A percentile compares a stretch with the other conserved stretches of the same genome.
Evolutionary conservation across 1,139 yeast genomes (phyloP).

Genomic region (Yamadazyma atlantica): DNA sequence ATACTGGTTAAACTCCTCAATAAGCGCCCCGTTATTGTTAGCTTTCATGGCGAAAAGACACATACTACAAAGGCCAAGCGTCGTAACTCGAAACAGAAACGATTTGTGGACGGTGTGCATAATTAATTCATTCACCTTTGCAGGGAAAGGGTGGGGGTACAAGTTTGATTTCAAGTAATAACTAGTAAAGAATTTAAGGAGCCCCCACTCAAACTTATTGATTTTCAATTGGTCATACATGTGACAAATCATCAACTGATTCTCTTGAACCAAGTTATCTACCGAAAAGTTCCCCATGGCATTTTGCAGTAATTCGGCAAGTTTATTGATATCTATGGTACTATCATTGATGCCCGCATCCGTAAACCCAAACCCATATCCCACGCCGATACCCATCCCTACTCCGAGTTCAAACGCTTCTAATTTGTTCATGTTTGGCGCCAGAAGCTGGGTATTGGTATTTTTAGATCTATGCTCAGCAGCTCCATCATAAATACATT

Average conservation of each 20-base stretch:
- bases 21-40: not conserved
- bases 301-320: too few relatives aligned
- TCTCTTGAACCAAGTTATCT: not conserved
- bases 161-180: conserved; percentile 9
- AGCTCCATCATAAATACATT: conserved; percentile 20
- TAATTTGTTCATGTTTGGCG: too few relatives aligned
- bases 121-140: not conserved
- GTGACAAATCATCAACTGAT: not conserved
- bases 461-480: too few relatives aligned
- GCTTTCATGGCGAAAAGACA: not conserved
- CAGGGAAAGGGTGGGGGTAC: too few relatives aligned
- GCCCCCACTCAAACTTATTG: conserved; percentile 24
- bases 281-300: too few relatives aligned
- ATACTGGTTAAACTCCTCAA: not conserved
- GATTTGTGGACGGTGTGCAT: not conserved
- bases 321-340: not conserved
- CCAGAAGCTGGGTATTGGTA: too few relatives aligned
- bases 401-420: not conserved
- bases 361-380: too few relatives aligned
- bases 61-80: conserved; percentile 1
- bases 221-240: conserved; percentile 17
- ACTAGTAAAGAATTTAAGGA: conserved; percentile 24
- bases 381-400: too few relatives aligned
- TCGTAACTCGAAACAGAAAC: not conserved
- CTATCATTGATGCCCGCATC: too few relatives aligned